These are phyloP conservation scores for Lactarius pseudohatsudake DNA, from an alignment of 768 basidiomycete genomes.

Conservation along the genomic window DNA sequence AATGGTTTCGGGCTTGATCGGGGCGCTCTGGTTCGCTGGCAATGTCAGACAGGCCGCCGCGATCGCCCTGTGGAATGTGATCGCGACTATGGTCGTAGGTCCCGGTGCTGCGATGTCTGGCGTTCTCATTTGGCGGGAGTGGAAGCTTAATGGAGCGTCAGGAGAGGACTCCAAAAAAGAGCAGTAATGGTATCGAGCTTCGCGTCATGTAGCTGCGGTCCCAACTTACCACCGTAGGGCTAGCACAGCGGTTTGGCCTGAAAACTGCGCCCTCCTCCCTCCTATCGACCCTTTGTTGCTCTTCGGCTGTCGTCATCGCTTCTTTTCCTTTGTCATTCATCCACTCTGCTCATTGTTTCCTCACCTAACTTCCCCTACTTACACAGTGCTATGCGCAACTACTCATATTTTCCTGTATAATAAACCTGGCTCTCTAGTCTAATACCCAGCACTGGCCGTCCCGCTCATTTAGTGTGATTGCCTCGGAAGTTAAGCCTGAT, in stretches of 20 bases:
- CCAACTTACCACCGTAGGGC: not conserved
- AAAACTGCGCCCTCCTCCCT: not conserved
- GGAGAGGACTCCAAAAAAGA: conserved; percentile 5
- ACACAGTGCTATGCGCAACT: not conserved
- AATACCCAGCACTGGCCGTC: not conserved
- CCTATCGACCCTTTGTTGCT: not conserved
- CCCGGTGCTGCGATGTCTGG: conserved; percentile 28
- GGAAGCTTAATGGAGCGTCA: conserved; percentile 16
- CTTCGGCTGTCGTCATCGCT: not conserved
- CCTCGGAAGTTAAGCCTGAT: not conserved
- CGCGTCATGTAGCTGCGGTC: not conserved
- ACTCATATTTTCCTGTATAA: not conserved
- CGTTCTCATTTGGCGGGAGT: conserved; percentile 25
- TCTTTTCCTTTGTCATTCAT: not conserved
- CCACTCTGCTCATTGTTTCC: not conserved
- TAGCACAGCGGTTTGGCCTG: not conserved
- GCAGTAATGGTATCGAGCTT: not conserved
- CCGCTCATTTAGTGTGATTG: not conserved
- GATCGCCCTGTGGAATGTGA: conserved; percentile 19
- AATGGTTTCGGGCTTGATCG: conserved; percentile 18
- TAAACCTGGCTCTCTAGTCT: not conserved
- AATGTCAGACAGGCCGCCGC: conserved; percentile 3
- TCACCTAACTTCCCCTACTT: not conserved
- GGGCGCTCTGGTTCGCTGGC: conserved; percentile 25
- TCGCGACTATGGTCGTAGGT: conserved; percentile 18